phyloP scores from a whole-genome alignment of 306 rosid species.

The Corylus avellana region DNA sequence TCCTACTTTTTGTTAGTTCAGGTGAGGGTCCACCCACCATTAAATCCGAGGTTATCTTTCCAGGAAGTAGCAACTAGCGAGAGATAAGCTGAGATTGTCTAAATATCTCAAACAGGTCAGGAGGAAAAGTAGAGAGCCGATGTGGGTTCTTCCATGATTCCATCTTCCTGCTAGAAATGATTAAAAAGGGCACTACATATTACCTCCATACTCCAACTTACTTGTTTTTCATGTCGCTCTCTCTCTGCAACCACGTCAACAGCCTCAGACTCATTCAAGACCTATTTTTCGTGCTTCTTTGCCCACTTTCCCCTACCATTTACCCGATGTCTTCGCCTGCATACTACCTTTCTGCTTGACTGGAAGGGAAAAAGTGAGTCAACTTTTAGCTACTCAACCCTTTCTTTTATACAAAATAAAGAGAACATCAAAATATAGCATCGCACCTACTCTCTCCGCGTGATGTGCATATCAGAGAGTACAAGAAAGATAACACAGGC shows the following conservation, averaged over 20 bases:
- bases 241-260: background rate
- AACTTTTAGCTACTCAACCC: background rate
- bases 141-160: too few relatives aligned
- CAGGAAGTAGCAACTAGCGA: too few relatives aligned
- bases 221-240: background rate
- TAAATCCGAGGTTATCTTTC: conserved; percentile 26
- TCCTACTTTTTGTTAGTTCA: conserved; percentile 19
- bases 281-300: background rate
- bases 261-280: background rate
- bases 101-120: conserved; percentile 12
- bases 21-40: conserved; percentile 38
- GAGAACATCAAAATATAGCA: background rate
- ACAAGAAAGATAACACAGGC: background rate
- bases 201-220: background rate
- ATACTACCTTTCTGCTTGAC: conserved; percentile 1
- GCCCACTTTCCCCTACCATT: background rate
- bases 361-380: background rate
- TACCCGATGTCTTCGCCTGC: background rate
- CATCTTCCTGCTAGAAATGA: background rate
- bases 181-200: conserved; percentile 11
- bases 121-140: background rate
- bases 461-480: background rate
- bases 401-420: background rate
- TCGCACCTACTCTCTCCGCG: background rate
- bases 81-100: background rate